Evolutionary conservation across 129 eudicot genomes (phyloP), one percentile per base, ranked within the genome.

Genomic region (Ambrosia trifida): DNA sequence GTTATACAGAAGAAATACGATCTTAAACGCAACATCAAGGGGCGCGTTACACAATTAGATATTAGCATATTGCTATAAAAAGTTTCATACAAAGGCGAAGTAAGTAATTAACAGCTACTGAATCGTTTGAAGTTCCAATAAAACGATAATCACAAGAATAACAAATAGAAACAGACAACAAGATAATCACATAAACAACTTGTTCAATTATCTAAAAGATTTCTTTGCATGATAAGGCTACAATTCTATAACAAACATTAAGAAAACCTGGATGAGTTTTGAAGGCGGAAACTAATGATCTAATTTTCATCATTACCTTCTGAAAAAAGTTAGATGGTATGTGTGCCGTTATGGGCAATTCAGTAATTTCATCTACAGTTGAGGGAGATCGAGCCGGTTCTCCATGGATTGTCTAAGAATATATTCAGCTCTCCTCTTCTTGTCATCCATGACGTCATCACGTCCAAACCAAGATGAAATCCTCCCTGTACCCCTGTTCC

Each of bases 361-460:
- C 75, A 73, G 79, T 73, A 75, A 83, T 44, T 73, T 82, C 80
- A 79, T 88, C 83, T 86, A 91, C 96, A 91, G 65, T 77, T 91
- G 94, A 77, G 94, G 78, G 47, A 83, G 85, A 60, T 93, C 98
- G 70, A 75, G 78, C 31, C 85, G 87, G 75, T 87, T 89, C 49
- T 87, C 96, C 85, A 84, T 76, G 8, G 95, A 85, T 57, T 94
- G 98, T 83, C 93, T 79, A 2, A 94, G 86, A 63, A 94, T 89
- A 61, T 66, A 84, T 73, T 89, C 98, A 16, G 90, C 98, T 80
- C 96, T 84, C 83, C 95, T 80, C 83, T 85, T 89, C 85, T 94
- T 94, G 57, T 94, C 98, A 72, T 94, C 96, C 78, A 72, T 87
- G 35, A 89, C 92, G 52, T 87, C 98, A 69, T 89, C 95, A 9